phyloP scores from a whole-genome alignment of 306 rosid species.

The Pterocarpus macrocarpus region DNA sequence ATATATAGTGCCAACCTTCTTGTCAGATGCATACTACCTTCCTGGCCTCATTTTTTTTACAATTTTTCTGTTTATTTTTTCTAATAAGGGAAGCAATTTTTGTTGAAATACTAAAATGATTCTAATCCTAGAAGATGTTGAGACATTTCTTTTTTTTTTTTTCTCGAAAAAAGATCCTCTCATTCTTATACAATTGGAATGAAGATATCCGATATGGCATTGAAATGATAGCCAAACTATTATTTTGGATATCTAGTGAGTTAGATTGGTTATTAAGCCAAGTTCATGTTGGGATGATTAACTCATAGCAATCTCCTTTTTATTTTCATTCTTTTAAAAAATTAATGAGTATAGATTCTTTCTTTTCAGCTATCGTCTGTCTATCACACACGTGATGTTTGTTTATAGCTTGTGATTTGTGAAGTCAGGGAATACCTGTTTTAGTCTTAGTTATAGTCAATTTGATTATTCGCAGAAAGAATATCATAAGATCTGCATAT shows the following conservation, averaged over 20 bases:
- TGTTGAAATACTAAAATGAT: not conserved
- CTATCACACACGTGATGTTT: conserved; percentile 8
- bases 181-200: not conserved
- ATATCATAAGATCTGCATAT: conserved; percentile 34
- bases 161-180: not conserved
- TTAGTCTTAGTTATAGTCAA: not conserved
- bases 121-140: conserved; percentile 11
- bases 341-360: too few species aligned
- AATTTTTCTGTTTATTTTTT: conserved; percentile 16
- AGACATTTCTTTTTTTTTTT: not conserved
- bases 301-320: not conserved
- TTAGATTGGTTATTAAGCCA: conserved; percentile 10
- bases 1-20: conserved; percentile 6
- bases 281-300: not conserved
- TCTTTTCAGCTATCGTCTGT: not conserved
- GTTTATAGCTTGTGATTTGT: conserved; percentile 24
- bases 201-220: not conserved
- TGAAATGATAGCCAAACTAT: conserved; percentile 1
- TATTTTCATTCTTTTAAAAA: too few species aligned
- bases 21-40: conserved; percentile 13
- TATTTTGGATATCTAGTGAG: not conserved
- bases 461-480: conserved; percentile 31
- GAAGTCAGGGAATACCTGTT: conserved; percentile 17
- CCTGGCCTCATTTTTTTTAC: conserved; percentile 7
- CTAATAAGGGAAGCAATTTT: not conserved